A percentile compares a stretch with the other conserved stretches of the same genome.
Evolutionary conservation across 768 basidiomycete genomes (phyloP).

Genomic region (Boletales sp.): DNA sequence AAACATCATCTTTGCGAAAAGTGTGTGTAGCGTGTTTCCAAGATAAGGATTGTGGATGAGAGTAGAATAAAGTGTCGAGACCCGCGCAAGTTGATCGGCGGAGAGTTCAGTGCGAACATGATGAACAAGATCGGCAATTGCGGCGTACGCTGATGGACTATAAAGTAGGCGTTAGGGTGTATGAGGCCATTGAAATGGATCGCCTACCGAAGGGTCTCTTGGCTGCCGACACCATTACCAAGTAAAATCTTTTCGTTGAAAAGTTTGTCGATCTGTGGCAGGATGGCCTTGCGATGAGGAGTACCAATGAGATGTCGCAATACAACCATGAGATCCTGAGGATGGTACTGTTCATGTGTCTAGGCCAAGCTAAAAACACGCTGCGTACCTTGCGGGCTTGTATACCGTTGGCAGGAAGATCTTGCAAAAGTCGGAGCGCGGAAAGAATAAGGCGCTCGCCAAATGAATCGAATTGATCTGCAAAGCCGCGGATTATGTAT

Average conservation of each 20-base stretch:
- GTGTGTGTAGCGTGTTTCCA: constrained; percentile 74
- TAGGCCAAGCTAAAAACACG: background rate
- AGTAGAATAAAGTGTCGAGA: constrained; percentile 82
- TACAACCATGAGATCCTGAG: constrained; percentile 86
- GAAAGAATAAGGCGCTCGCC: constrained; percentile 78
- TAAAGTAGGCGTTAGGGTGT: constrained; percentile 6
- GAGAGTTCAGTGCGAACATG: constrained; percentile 83
- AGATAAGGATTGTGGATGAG: constrained; percentile 88
- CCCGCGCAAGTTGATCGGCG: constrained; percentile 66
- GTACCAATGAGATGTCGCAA: constrained; percentile 85
- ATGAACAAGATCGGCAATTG: constrained; percentile 90
- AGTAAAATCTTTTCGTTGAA: constrained; percentile 88
- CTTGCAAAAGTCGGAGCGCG: constrained; percentile 84
- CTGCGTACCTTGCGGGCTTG: constrained; percentile 68
- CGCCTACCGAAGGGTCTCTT: constrained; percentile 76
- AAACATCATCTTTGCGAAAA: constrained; percentile 91
- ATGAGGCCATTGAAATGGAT: background rate
- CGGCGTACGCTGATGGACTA: constrained; percentile 79
- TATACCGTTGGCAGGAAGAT: constrained; percentile 86
- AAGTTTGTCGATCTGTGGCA: constrained; percentile 83
- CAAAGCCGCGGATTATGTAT: constrained; percentile 74
- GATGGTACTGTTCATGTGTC: background rate
- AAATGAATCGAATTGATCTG: constrained; percentile 65
- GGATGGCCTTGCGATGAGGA: constrained; percentile 70
- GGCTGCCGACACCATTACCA: constrained; percentile 77